phyloP scores from a whole-genome alignment of 2,329 filamentous ascomycete genomes.

The Blastomyces gilchristii region DNA sequence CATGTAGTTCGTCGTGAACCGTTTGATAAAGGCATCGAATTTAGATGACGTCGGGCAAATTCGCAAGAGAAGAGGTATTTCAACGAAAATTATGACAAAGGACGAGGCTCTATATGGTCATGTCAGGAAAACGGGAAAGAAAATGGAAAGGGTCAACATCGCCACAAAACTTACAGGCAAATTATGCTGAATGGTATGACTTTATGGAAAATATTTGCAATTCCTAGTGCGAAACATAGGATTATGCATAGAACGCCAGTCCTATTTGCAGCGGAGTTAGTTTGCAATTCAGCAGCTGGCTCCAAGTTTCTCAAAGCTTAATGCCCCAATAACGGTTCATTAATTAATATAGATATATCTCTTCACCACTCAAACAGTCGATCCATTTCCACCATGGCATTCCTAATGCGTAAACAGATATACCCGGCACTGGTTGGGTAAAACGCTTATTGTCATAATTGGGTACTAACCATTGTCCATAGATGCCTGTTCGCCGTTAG shows the following conservation, averaged over 20 bases:
- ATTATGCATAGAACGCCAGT: conserved; percentile 50
- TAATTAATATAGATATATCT: neutral
- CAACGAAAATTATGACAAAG: conserved; percentile 70
- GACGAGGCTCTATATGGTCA: conserved; percentile 53
- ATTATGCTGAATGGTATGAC: conserved; percentile 52
- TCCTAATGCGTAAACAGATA: no score
- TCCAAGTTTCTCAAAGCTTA: neutral
- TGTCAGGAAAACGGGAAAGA: conserved; percentile 24
- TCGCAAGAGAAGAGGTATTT: conserved; percentile 87
- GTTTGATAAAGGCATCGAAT: conserved; percentile 84
- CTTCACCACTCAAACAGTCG: neutral
- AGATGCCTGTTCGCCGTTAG: conserved; percentile 45
- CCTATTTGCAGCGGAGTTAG: conserved; percentile 21
- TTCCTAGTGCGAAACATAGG: conserved; percentile 56
- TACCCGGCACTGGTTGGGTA: no score
- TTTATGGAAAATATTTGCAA: conserved; percentile 57
- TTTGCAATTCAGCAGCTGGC: neutral
- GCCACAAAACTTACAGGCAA: conserved; percentile 41
- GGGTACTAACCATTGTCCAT: conserved; percentile 53
- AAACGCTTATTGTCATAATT: no score
- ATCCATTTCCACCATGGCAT: neutral
- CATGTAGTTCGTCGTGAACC: conserved; percentile 93
- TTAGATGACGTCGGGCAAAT: conserved; percentile 90
- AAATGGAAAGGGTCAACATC: conserved; percentile 10
- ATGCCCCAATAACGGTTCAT: neutral